Evolutionary conservation across 352 stramenopile species (phyloP), one percentile per base, ranked within the genome.

Genomic region (Phytophthora multivora): DNA sequence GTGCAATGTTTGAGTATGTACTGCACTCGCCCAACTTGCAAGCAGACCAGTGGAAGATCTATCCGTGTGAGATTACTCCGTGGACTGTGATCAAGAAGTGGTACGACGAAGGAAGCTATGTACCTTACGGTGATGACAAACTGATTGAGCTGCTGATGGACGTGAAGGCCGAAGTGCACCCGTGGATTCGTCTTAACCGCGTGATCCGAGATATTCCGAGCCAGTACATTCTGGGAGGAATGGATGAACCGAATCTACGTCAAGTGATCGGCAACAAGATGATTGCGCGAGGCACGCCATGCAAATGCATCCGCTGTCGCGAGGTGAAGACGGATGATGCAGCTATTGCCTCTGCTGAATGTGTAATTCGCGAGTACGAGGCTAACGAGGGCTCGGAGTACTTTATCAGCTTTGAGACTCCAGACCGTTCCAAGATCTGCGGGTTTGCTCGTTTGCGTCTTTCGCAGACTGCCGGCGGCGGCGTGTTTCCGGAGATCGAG

Each of bases 41-140:
- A 63, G 90, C 91, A 0, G 93, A 98, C 57, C 91, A 98, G 71
- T 98, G 91, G 92, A 98, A 98, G 78, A 97, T 98, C 69, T 98
- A 98, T 30, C 93, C 93, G 39, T 97, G 90, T 66, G 91, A 97
- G 68, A 91, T 97, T 53, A 96, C 90, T 23, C 90, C 90, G 1
- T 97, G 89, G 89, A 94, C 86, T 1, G 82, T 96, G 25, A 96
- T 96, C 51, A 96, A 96, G 70, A 92, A 92, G 69, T 96, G 87
- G 87, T 97, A 91, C 41, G 87, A 97, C 30, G 76, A 79, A 60
- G 91, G 91, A 13, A 79, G 70, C 25, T 98, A 97, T 72, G 76
- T 94, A 16, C 93, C 93, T 35, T 98, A 98, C 67, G 47, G 73
- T 4, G 93, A 98, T 28, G 72, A 90, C 15, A 88, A 89, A 64